These are phyloP conservation scores for Linum lewisii DNA, from an alignment of 345 rosid species.

Conservation along the genomic window DNA sequence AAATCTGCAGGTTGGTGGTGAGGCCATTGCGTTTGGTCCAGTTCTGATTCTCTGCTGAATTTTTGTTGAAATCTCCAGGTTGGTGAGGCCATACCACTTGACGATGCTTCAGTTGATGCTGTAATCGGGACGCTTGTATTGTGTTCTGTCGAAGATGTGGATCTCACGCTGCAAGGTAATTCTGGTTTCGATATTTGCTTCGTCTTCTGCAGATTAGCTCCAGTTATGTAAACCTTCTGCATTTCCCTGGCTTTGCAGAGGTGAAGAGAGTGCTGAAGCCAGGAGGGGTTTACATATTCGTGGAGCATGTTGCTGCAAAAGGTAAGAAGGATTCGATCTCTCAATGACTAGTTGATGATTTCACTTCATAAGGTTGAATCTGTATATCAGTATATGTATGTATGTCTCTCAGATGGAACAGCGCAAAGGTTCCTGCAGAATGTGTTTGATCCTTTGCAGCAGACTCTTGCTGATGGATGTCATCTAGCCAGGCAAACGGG, in stretches of 20 bases:
- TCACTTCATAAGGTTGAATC: not conserved
- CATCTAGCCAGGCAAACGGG: constrained; percentile 65
- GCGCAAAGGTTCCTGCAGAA: constrained; percentile 44
- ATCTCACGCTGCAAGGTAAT: constrained; percentile 49
- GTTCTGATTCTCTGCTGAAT: not conserved
- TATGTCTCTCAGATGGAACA: constrained; percentile 54
- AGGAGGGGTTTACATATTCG: constrained; percentile 61
- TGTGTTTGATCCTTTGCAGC: constrained; percentile 63
- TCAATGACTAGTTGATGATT: not conserved
- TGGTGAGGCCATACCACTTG: constrained; percentile 66
- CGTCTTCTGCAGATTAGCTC: not conserved
- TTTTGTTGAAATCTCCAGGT: constrained; percentile 34
- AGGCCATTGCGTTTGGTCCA: no score
- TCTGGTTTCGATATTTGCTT: not conserved
- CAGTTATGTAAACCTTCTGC: not conserved
- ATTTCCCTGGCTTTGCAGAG: constrained; percentile 32
- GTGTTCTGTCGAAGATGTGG: constrained; percentile 66
- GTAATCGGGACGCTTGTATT: constrained; percentile 78
- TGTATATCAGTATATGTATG: no score
- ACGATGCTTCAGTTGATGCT: constrained; percentile 72
- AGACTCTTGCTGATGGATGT: constrained; percentile 59
- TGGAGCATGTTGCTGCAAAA: constrained; percentile 86
- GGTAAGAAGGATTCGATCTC: constrained; percentile 28
- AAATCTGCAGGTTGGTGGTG: no score
- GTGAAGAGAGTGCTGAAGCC: constrained; percentile 71